These are phyloP conservation scores for Lasiodiplodia theobromae DNA, from an alignment of 2,329 filamentous ascomycete genomes.

Conservation along the genomic window DNA sequence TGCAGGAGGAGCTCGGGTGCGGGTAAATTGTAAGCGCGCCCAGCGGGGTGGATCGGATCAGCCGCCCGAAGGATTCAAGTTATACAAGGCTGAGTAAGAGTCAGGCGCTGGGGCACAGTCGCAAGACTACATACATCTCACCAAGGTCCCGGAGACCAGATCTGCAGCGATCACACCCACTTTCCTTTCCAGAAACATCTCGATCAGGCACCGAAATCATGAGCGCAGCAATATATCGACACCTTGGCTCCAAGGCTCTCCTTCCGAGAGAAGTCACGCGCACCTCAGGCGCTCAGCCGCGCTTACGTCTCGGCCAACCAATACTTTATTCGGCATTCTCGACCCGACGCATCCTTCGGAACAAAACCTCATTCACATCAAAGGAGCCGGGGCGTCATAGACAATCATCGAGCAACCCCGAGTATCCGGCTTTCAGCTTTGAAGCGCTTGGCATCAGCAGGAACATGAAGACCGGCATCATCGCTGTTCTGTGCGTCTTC, in stretches of 20 bases:
- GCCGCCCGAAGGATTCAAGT: background rate
- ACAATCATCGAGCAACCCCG: background rate
- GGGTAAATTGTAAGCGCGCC: background rate
- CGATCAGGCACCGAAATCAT: background rate
- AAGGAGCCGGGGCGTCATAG: background rate
- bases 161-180: background rate
- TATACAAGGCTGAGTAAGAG: background rate
- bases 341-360: background rate
- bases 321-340: background rate
- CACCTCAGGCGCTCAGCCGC: background rate
- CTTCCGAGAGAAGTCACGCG: background rate
- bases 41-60: background rate
- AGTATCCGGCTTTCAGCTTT: slow-evolving; percentile 4
- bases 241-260: background rate
- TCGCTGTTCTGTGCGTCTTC: background rate
- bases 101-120: background rate
- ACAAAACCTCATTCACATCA: background rate
- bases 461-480: background rate
- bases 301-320: background rate
- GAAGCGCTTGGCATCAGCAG: slow-evolving; percentile 7
- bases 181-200: background rate
- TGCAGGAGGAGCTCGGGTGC: background rate
- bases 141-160: background rate
- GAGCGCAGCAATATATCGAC: background rate
- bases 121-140: background rate